Conservation (phyloP, 129 eudicot species). For the Ambrosia artemisiifolia region DNA sequence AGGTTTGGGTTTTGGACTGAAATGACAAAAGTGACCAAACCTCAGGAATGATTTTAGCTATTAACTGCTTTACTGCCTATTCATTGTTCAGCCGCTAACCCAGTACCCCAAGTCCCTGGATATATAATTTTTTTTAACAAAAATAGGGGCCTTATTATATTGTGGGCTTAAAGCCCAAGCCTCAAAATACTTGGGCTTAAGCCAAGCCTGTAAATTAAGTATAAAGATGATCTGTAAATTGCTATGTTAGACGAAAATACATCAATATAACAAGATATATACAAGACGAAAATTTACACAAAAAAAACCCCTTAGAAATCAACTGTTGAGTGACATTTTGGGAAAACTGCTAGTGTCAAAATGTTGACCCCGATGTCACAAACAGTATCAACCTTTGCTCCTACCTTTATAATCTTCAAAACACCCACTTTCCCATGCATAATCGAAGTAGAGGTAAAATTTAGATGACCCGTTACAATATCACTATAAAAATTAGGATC, state of each 20-base stretch:
- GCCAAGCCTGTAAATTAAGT: no score
- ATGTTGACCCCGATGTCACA: constrained; percentile 25
- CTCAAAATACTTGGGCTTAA: no score
- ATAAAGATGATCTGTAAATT: no score
- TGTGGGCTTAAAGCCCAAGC: no score
- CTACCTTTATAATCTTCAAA: constrained; percentile 27
- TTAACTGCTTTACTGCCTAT: no score
- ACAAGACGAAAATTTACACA: not conserved
- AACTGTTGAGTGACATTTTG: constrained; percentile 31
- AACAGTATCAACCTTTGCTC: constrained; percentile 28
- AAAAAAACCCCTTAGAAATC: not conserved
- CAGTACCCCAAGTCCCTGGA: no score
- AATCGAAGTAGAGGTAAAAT: constrained; percentile 32
- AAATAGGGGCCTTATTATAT: no score
- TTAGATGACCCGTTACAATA: constrained; percentile 24
- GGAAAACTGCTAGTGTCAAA: constrained; percentile 32
- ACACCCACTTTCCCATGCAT: constrained; percentile 40
- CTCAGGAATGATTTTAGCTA: no score
- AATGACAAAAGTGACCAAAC: no score
- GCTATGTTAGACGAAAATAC: not conserved
- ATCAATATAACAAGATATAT: not conserved
- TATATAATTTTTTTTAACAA: no score
- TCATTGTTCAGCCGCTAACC: no score
- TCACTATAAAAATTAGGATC: constrained; percentile 33
- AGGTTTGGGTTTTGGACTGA: no score